A percentile compares a stretch with the other conserved stretches of the same genome.
Conservation (phyloP, 2,329 filamentous ascomycete genomes). For the Elsinoe arachidis region DNA sequence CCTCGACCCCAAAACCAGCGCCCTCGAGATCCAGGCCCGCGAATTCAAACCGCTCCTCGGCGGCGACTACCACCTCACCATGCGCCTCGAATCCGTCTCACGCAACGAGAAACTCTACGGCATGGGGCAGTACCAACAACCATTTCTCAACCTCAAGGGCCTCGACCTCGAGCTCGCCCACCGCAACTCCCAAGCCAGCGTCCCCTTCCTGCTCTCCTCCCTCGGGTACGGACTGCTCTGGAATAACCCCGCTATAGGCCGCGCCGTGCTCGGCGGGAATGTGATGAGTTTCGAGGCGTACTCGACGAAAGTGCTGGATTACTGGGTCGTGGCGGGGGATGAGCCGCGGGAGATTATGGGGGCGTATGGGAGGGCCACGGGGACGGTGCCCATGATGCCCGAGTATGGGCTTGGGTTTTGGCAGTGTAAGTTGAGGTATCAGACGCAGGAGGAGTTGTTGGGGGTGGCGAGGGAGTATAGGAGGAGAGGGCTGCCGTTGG, state of each 20-base stretch:
- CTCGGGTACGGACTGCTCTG: constrained; percentile 56
- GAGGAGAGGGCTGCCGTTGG: constrained; percentile 47
- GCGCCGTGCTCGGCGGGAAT: constrained; percentile 53
- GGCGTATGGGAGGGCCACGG: constrained; percentile 49
- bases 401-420: constrained; percentile 61
- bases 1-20: constrained; percentile 50
- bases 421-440: constrained; percentile 60
- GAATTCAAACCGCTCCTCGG: constrained; percentile 49
- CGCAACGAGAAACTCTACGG: constrained; percentile 54
- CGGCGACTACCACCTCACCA: constrained; percentile 48
- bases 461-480: constrained; percentile 53
- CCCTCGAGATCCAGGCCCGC: constrained; percentile 48
- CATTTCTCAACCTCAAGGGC: constrained; percentile 54
- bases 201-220: constrained; percentile 54
- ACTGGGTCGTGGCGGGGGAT: constrained; percentile 55
- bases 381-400: constrained; percentile 57
- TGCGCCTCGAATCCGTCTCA: constrained; percentile 49
- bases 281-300: constrained; percentile 53
- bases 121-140: constrained; percentile 62
- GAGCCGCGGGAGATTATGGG: constrained; percentile 48
- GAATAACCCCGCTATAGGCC: constrained; percentile 57
- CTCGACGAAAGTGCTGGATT: constrained; percentile 51
- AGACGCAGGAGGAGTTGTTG: constrained; percentile 56
- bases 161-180: constrained; percentile 56
- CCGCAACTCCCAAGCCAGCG: constrained; percentile 56